Conservation (phyloP, 495 filamentous ascomycete species). For the Penicillium diatomitis region DNA sequence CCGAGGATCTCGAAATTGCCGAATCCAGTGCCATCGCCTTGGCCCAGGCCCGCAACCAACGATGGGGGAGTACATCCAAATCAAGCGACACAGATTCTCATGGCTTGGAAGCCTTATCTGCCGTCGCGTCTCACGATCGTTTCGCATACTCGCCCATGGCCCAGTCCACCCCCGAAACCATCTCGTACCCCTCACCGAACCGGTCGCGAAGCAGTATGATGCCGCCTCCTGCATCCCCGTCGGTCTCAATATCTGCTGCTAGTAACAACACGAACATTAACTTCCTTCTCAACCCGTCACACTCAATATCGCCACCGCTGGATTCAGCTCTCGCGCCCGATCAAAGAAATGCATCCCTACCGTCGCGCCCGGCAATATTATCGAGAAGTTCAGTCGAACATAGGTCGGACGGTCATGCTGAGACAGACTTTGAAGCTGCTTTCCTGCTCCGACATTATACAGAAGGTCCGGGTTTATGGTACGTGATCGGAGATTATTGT, state of each 20-base stretch:
- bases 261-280: slow-evolving; percentile 41
- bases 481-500: slow-evolving; percentile 6
- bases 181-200: slow-evolving; percentile 28
- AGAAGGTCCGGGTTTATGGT: slow-evolving; percentile 51
- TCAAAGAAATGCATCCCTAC: slow-evolving; percentile 22
- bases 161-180: slow-evolving; percentile 24
- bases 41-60: slow-evolving; percentile 21
- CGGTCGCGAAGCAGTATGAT: slow-evolving; percentile 21
- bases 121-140: slow-evolving; percentile 45
- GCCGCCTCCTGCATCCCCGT: slow-evolving; percentile 28
- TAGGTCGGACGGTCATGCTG: slow-evolving; percentile 21
- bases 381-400: slow-evolving; percentile 9
- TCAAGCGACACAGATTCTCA: slow-evolving; percentile 34
- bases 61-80: slow-evolving; percentile 22
- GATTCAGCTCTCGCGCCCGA: slow-evolving; percentile 34
- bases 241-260: slow-evolving; percentile 29
- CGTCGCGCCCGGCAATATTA: slow-evolving; percentile 15
- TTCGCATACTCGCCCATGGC: slow-evolving; percentile 26
- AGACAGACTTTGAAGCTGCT: slow-evolving; percentile 48
- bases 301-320: slow-evolving; percentile 38
- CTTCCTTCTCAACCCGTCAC: slow-evolving; percentile 49
- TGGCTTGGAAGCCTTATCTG: slow-evolving; percentile 48
- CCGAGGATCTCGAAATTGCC: slow-evolving; percentile 40
- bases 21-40: slow-evolving; percentile 25
- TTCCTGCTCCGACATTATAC: slow-evolving; percentile 54